A percentile compares a stretch with the other conserved stretches of the same genome.
Conservation (phyloP, 2,329 filamentous ascomycete species). For the Diaporthe sp. region DNA sequence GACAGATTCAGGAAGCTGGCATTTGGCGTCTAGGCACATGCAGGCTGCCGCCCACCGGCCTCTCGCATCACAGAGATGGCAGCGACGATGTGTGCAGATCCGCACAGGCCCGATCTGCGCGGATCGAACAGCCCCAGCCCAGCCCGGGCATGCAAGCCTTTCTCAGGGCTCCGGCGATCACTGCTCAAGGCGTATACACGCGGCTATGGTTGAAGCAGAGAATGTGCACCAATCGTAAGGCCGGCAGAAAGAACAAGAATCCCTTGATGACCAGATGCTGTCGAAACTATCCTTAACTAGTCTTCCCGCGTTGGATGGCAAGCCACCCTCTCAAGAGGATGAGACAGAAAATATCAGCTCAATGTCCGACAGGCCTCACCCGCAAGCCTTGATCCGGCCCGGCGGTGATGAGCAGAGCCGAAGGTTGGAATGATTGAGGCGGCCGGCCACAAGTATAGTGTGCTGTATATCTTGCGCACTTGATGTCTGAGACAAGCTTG, state of each 20-base stretch:
- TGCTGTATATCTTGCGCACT: neutral
- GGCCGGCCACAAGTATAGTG: neutral
- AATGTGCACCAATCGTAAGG: neutral
- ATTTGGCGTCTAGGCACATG: conserved; percentile 16
- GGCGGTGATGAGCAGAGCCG: neutral
- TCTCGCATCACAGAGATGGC: neutral
- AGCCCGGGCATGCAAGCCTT: neutral
- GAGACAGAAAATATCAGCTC: neutral
- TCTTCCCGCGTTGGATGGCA: neutral
- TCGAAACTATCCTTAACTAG: neutral
- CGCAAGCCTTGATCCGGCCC: neutral
- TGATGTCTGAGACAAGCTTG: conserved; percentile 12
- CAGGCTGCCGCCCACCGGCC: neutral
- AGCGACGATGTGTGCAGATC: neutral
- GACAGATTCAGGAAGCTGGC: conserved; percentile 8
- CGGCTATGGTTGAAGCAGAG: neutral
- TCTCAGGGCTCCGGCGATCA: neutral
- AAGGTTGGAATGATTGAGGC: neutral
- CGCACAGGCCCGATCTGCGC: neutral
- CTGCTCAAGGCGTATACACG: neutral
- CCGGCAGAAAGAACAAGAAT: neutral
- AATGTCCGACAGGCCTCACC: neutral
- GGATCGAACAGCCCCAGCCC: neutral
- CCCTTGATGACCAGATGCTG: neutral
- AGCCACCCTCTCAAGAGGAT: neutral